A percentile compares a stretch with the other conserved stretches of the same genome.
These are phyloP conservation scores for Salix purpurea DNA, from an alignment of 345 rosid species.

Conservation along the genomic window DNA sequence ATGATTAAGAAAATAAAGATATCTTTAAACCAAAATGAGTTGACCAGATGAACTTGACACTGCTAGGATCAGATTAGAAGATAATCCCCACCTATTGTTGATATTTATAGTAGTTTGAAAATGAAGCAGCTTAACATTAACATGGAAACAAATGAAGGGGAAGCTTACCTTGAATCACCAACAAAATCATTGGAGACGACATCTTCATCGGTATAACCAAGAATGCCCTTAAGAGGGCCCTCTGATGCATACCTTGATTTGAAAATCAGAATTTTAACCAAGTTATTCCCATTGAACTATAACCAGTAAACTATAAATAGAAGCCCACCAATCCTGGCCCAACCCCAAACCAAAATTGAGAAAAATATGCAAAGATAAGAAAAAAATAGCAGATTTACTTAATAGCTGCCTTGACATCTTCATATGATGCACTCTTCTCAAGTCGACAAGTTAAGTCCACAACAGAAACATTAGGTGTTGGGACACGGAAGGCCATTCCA, in stretches of 20 bases:
- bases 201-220: conserved; percentile 95
- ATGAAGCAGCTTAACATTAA: background rate
- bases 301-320: background rate
- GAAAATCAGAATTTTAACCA: background rate
- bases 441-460: conserved; percentile 98
- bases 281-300: background rate
- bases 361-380: background rate
- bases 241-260: conserved; percentile 77
- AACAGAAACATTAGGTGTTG: conserved; percentile 92
- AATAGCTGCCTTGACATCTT: conserved; percentile 88
- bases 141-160: background rate
- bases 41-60: background rate
- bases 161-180: conserved; percentile 75
- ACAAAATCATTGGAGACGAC: conserved; percentile 92
- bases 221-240: conserved; percentile 85
- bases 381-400: conserved; percentile 40
- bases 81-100: background rate
- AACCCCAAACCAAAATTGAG: background rate
- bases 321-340: background rate
- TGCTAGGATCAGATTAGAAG: background rate
- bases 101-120: background rate
- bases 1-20: background rate
- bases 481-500: conserved; percentile 99
- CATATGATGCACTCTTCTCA: conserved; percentile 85
- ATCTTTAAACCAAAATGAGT: background rate